A percentile compares a stretch with the other conserved stretches of the same genome.
Conservation (phyloP, 495 filamentous ascomycete species). For the Hypoxylon fragiforme region DNA sequence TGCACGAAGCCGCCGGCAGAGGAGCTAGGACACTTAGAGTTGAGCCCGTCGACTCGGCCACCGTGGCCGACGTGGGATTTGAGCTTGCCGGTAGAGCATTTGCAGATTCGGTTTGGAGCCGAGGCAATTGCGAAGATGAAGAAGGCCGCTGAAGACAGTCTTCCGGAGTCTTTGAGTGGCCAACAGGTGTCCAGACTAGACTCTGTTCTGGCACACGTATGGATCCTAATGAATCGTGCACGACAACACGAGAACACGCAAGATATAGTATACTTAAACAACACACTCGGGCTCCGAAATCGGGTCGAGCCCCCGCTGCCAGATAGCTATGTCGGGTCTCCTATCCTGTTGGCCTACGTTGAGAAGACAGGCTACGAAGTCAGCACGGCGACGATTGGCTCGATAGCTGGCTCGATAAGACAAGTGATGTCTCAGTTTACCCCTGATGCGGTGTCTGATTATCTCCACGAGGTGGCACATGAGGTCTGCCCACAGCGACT, state of each 20-base stretch:
- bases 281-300: constrained; percentile 39
- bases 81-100: constrained; percentile 29
- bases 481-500: constrained; percentile 44
- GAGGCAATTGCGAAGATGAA: constrained; percentile 29
- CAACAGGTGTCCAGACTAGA: constrained; percentile 42
- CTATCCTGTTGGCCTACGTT: constrained; percentile 32
- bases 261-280: constrained; percentile 39
- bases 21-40: constrained; percentile 16
- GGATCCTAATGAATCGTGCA: constrained; percentile 44
- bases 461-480: constrained; percentile 41
- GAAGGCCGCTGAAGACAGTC: constrained; percentile 25
- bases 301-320: constrained; percentile 41
- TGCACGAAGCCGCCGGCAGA: constrained; percentile 23
- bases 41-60: constrained; percentile 35
- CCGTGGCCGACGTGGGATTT: constrained; percentile 46
- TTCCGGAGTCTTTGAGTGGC: constrained; percentile 25
- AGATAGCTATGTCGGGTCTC: constrained; percentile 44
- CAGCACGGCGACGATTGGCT: constrained; percentile 20
- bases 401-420: constrained; percentile 37
- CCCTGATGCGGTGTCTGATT: constrained; percentile 33
- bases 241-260: constrained; percentile 23
- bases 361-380: constrained; percentile 19
- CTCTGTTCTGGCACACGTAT: constrained; percentile 44
- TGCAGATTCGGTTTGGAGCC: constrained; percentile 41
- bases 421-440: constrained; percentile 40